phyloP scores from a whole-genome alignment of 768 basidiomycete genomes.

The Tephrocybe sp. region DNA sequence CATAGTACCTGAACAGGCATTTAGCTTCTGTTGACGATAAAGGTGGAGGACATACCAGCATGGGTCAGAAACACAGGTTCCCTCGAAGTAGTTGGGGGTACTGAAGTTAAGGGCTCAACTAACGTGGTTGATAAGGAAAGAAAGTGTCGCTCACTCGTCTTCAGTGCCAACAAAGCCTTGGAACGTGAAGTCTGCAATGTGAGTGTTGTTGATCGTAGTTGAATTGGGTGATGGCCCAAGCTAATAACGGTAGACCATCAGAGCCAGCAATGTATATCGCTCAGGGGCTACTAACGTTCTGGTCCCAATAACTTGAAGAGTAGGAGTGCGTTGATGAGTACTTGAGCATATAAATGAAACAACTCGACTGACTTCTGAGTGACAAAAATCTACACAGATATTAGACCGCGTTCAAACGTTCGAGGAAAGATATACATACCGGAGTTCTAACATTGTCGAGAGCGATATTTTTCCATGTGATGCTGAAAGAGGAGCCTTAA shows the following conservation, averaged over 20 bases:
- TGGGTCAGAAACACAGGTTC: constrained; percentile 55
- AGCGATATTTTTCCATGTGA: constrained; percentile 57
- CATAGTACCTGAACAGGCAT: constrained; percentile 35
- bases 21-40: not conserved
- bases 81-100: constrained; percentile 48
- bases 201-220: constrained; percentile 48
- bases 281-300: constrained; percentile 36
- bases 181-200: constrained; percentile 53
- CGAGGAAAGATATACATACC: constrained; percentile 28
- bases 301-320: constrained; percentile 58
- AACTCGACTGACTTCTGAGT: constrained; percentile 61
- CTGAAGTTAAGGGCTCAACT: constrained; percentile 13
- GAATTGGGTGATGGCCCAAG: constrained; percentile 44
- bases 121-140: not conserved
- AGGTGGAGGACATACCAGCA: constrained; percentile 41
- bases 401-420: not conserved
- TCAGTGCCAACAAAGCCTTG: constrained; percentile 52
- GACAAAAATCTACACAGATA: constrained; percentile 45
- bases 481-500: constrained; percentile 26
- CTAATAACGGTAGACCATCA: not conserved
- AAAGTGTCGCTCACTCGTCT: constrained; percentile 35
- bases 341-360: too few species aligned
- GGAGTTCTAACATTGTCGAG: constrained; percentile 55
- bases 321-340: not conserved
- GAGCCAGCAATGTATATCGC: constrained; percentile 10